A percentile compares a stretch with the other conserved stretches of the same genome.
phyloP scores from a whole-genome alignment of 2,329 filamentous ascomycete species.

The Colletotrichum sojae region DNA sequence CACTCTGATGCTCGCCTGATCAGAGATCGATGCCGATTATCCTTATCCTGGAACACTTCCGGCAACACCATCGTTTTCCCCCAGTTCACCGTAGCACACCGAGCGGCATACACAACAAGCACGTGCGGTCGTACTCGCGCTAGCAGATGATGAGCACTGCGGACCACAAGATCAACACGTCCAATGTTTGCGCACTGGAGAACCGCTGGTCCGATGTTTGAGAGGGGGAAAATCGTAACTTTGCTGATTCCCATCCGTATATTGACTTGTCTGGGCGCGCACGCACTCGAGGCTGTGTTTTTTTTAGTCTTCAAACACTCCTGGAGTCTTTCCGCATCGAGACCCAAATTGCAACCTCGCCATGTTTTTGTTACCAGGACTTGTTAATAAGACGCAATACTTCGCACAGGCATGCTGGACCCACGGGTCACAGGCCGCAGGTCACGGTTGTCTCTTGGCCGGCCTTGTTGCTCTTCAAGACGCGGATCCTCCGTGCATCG shows the following conservation, averaged over 20 bases:
- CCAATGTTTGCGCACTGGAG: conserved; percentile 20
- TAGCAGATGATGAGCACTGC: not conserved
- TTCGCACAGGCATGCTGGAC: conserved; percentile 4
- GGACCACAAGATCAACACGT: conserved; percentile 18
- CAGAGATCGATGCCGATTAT: conserved; percentile 18
- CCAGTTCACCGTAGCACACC: conserved; percentile 20
- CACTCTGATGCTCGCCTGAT: not conserved
- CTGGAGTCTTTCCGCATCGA: conserved; percentile 22
- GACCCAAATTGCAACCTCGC: conserved; percentile 20
- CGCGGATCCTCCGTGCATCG: conserved; percentile 36
- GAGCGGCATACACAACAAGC: conserved; percentile 13
- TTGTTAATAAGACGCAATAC: not conserved
- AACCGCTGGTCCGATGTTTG: conserved; percentile 30
- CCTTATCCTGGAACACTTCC: conserved; percentile 28
- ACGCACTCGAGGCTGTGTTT: conserved; percentile 27
- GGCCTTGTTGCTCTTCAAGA: not conserved
- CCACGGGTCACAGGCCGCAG: too few relatives aligned
- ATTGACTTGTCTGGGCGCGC: conserved; percentile 20
- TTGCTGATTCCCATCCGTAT: conserved; percentile 23
- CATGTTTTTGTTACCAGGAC: not conserved
- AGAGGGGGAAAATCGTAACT: conserved; percentile 31
- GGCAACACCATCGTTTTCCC: conserved; percentile 30
- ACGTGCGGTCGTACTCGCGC: not conserved
- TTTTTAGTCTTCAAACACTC: conserved; percentile 17
- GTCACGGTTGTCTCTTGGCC: too few relatives aligned